Evolutionary conservation across 306 rosid species (phyloP).

Genomic region (Cajanus cajan): DNA sequence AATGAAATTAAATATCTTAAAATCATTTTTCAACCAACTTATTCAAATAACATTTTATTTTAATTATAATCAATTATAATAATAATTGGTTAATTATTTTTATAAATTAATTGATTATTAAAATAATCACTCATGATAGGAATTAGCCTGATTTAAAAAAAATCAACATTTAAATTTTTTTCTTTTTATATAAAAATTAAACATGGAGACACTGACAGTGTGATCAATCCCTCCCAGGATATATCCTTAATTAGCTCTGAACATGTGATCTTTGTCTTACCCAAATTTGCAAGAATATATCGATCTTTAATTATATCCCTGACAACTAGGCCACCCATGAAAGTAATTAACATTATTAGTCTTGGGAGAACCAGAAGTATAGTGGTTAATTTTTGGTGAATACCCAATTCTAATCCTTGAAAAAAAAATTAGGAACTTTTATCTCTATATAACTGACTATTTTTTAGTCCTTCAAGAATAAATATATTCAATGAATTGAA

Average conservation of each 20-base stretch:
- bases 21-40: too few relatives aligned
- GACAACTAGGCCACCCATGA: background rate
- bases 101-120: too few relatives aligned
- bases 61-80: too few relatives aligned
- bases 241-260: background rate
- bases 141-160: background rate
- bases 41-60: too few relatives aligned
- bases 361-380: background rate
- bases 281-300: background rate
- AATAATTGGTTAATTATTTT: too few relatives aligned
- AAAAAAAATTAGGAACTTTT: background rate
- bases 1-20: too few relatives aligned
- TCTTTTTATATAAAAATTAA: background rate
- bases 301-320: background rate
- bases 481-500: background rate
- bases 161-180: background rate
- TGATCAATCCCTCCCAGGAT: background rate
- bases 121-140: background rate
- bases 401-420: background rate
- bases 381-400: background rate
- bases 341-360: background rate
- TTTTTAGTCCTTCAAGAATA: background rate
- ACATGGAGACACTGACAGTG: background rate
- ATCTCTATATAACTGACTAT: background rate
- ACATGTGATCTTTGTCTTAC: background rate